Base-by-base conservation (phyloP, 768 basidiomycete genomes). In the Rubroboletus satanas region DNA sequence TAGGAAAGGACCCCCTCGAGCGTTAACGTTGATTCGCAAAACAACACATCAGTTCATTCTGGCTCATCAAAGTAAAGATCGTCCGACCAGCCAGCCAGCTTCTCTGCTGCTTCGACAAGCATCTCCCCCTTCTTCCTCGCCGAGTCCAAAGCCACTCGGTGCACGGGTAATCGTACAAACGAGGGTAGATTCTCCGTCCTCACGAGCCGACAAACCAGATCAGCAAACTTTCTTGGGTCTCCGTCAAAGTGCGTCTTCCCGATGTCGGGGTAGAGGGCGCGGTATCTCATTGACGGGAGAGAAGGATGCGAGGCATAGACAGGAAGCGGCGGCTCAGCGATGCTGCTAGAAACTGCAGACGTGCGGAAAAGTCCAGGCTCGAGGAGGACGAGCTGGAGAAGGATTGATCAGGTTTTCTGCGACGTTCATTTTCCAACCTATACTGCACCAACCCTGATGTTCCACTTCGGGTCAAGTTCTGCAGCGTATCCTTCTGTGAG, bases 381-480 rank as follows among this genome's bases (percentile, higher is more conserved):
- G 7, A 66, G 48, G 28, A 66, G 8, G 33, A 63, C 57, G 28
- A 67, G 48, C 67, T 67, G 23, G 33, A 29, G 18, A 31, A 28
- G 32, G 15, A 10, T 11, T 14, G 15, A 18, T 60, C 50, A 58
- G 32, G 35, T 10, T 18, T 29, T 54, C 9, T 14, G 18, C n/a
- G n/a, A 29, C 23, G 26, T 11, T 11, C 23, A 29, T 2, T 29
- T 28, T 11, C 10, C 10, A 41, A 18, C 5, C 2, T 33, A 26
- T 31, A 42, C n/a, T 7, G 15, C 21, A 55, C 62, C 18, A 36
- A 70, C 73, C 57, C 62, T 74, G 59, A 74, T 72, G 55, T 71
- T 66, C 73, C 73, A 74, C 8, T 51, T 58, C 2, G 73, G 73
- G 44, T 73, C 70, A 11, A 74, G 62, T 39, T 74, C 73, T 49